phyloP scores from a whole-genome alignment of 139 green algal genomes.

The Coelastrella sp. region DNA sequence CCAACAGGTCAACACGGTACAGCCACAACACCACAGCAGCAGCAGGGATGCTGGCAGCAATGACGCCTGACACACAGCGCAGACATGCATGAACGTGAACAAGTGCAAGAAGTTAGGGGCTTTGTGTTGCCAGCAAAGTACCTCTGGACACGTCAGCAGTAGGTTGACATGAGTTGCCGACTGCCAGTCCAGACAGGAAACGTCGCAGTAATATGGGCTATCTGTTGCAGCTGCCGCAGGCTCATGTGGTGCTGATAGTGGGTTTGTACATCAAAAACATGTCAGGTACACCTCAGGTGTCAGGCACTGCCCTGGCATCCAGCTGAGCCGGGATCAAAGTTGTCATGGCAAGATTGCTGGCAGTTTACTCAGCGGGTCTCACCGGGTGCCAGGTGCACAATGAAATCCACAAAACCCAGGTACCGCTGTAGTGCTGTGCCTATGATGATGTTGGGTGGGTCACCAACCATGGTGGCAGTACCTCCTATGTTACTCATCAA shows the following conservation, averaged over 20 bases:
- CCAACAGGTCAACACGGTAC: conserved; percentile 43
- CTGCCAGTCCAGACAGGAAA: too few relatives aligned
- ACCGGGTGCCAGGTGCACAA: conserved; percentile 57
- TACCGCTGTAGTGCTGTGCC: conserved; percentile 60
- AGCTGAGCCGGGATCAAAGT: too few relatives aligned
- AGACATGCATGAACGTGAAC: neutral
- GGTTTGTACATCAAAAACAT: too few relatives aligned
- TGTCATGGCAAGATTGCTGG: too few relatives aligned
- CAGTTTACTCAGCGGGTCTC: neutral
- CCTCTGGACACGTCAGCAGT: neutral
- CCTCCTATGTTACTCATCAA: conserved; percentile 47
- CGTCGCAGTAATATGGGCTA: too few relatives aligned
- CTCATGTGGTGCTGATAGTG: too few relatives aligned
- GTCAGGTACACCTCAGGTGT: too few relatives aligned
- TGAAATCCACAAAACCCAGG: conserved; percentile 64
- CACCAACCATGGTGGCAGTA: conserved; percentile 66
- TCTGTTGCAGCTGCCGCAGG: too few relatives aligned
- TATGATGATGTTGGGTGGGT: conserved; percentile 75
- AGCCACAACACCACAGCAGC: conserved; percentile 48
- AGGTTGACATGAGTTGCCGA: too few relatives aligned
- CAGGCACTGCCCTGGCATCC: too few relatives aligned
- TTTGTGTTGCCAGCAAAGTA: neutral
- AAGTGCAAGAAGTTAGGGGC: too few relatives aligned
- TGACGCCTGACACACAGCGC: conserved; percentile 34
- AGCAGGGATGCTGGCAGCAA: conserved; percentile 38